A percentile compares a stretch with the other conserved stretches of the same genome.
Evolutionary conservation across 1,139 yeast genomes (phyloP).

Genomic region (Lodderomyces elongisporus): DNA sequence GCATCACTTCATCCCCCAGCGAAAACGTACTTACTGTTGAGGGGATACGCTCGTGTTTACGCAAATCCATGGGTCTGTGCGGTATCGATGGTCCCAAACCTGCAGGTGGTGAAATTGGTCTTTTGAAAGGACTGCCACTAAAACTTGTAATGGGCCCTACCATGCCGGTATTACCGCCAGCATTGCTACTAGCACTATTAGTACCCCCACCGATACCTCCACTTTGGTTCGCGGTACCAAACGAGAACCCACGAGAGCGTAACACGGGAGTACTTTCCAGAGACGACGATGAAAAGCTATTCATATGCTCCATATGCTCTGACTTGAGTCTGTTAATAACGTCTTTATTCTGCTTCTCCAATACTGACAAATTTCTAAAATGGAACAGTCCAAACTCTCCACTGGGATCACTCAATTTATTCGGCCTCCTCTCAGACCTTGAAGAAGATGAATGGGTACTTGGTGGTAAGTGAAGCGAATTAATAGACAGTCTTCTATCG

Average conservation of each 20-base stretch:
- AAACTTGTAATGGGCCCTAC: background rate
- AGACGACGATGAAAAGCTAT: constrained; percentile 38
- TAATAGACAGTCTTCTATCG: constrained; percentile 6
- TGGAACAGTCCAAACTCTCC: constrained; percentile 91
- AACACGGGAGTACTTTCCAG: constrained; percentile 36
- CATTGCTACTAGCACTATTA: constrained; percentile 1
- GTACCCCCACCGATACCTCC: constrained; percentile 4
- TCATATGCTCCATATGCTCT: constrained; percentile 64
- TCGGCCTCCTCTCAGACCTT: constrained; percentile 61
- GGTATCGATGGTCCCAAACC: constrained; percentile 10
- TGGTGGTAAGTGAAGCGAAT: constrained; percentile 8
- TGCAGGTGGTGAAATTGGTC: constrained; percentile 19
- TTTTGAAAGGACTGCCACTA: constrained; percentile 8
- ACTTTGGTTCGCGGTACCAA: constrained; percentile 16
- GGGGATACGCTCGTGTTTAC: constrained; percentile 29
- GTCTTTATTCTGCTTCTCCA: constrained; percentile 92
- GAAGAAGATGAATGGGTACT: constrained; percentile 7
- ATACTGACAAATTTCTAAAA: constrained; percentile 80
- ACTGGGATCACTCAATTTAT: constrained; percentile 59
- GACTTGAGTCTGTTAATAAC: constrained; percentile 79
- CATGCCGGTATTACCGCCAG: background rate
- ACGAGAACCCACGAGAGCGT: constrained; percentile 39
- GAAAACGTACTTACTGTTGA: constrained; percentile 32
- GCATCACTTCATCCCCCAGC: constrained; percentile 31
- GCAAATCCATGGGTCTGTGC: background rate